phyloP scores from a whole-genome alignment of 2,329 filamentous ascomycete genomes.

The Catunica adiposa region DNA sequence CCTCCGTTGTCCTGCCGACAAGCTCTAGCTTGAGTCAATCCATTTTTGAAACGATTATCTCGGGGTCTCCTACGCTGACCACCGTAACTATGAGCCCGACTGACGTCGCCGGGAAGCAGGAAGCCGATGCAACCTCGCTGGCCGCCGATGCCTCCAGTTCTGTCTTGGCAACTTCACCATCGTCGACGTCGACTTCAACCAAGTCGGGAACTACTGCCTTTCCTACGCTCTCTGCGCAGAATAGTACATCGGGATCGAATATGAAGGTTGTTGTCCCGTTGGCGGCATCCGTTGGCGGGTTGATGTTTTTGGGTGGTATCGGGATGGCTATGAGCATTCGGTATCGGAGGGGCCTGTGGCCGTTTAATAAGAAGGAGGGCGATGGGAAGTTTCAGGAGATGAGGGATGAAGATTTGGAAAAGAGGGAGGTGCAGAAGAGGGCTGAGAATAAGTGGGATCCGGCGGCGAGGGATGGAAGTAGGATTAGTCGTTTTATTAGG shows the following conservation, averaged over 20 bases:
- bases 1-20: neutral
- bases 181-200: too few species aligned
- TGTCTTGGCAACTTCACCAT: neutral
- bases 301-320: constrained; percentile 12
- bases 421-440: constrained; percentile 5
- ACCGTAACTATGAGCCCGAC: neutral
- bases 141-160: neutral
- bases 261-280: constrained; percentile 13
- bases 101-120: neutral
- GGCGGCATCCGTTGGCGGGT: constrained; percentile 13
- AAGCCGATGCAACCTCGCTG: neutral
- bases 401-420: constrained; percentile 13
- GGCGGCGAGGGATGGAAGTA: neutral
- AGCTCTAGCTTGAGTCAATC: constrained; percentile 5
- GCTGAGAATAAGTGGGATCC: constrained; percentile 12
- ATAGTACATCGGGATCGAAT: neutral
- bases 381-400: constrained; percentile 5
- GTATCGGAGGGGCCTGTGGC: constrained; percentile 15
- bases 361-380: constrained; percentile 10
- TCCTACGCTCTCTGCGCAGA: constrained; percentile 1
- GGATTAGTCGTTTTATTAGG: constrained; percentile 11
- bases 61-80: constrained; percentile 7
- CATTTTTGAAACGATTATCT: constrained; percentile 10
- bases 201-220: neutral
- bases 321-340: constrained; percentile 13